Evolutionary conservation across 208 protist species (phyloP), one percentile per base, ranked within the genome.

Genomic region (Porcisia hertigi): DNA sequence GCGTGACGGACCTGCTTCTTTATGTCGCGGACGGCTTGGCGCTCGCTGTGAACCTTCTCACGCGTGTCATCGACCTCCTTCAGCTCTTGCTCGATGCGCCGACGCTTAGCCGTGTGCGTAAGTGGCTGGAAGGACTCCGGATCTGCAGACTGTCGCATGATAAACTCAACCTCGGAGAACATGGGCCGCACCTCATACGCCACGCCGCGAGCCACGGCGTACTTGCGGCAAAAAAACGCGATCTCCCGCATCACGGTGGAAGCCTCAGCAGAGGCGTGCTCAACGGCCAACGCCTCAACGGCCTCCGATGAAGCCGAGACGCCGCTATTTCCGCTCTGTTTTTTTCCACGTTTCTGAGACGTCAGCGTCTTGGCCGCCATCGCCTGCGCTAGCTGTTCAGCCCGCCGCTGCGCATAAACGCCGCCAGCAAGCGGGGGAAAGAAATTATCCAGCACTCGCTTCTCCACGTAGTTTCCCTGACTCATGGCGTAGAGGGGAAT

Each of bases 401-500:
- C 75, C 11, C 90, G 72, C 64, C 83, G 85, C 75, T 73, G 71
- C 65, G 43, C 73, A 30, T 94, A 82, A 55, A 92, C 81, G 41
- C 92, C 90, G 12, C 87, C 86, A 1, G 85, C 90, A 45, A 96
- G 69, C 14, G 92, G 92, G 2, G 90, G 85, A 74, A 96, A 94
- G 81, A 95, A 96, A 74, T 90, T 84, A 71, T 96, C 90, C 52
- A 96, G 79, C 79, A 94, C 92, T 12, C 90, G 92, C 83, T 96
- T 96, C 73, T 96, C 92, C 55, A 96, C 84, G 82, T 84, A 96
- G 75, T 95, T 94, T 23, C 89, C 89, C 47, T 88, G 88, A 70
- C 89, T 94, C 92, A 96, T 94, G 25, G 92, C 90, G 75, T 92
- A 92, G 41, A 94, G 84, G 25, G 89, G 89, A 12, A 94, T 86